phyloP scores from a whole-genome alignment of 2,329 filamentous ascomycete genomes.

The Didymella pinodella region DNA sequence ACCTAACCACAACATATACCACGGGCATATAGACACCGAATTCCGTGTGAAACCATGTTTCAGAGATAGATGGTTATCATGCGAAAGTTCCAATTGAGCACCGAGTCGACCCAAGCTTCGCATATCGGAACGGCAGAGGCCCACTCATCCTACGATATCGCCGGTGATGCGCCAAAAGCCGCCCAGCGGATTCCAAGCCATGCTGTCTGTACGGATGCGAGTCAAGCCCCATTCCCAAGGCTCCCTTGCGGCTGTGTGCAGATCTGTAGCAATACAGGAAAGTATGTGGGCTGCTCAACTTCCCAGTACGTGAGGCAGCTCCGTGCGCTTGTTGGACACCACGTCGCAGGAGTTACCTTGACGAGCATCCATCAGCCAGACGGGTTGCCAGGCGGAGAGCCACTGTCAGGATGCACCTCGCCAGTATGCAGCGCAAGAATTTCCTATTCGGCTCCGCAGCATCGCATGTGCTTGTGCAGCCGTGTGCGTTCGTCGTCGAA shows the following conservation, averaged over 20 bases:
- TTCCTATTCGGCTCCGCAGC: neutral
- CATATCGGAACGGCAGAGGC: neutral
- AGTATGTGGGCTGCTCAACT: too few species aligned
- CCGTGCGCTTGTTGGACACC: neutral
- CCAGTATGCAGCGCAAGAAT: neutral
- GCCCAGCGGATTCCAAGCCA: neutral
- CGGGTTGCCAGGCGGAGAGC: neutral
- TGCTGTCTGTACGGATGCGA: neutral
- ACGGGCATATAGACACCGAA: constrained; percentile 4
- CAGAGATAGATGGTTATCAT: neutral
- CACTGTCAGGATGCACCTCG: neutral
- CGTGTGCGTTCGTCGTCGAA: neutral
- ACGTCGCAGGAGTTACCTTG: neutral
- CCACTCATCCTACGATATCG: neutral
- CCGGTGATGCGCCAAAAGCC: neutral
- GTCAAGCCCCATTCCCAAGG: too few species aligned
- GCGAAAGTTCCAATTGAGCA: neutral
- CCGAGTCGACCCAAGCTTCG: neutral
- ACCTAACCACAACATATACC: neutral
- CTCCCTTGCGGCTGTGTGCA: neutral
- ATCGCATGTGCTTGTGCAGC: neutral
- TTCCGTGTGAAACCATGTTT: constrained; percentile 1
- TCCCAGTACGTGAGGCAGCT: too few species aligned
- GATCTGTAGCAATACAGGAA: neutral
- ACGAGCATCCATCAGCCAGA: neutral